Percentiles rank a stretch among this genome's conserved stretches.
Evolutionary conservation across 2,329 filamentous ascomycete genomes (phyloP).

Genomic region (Arthrobotrys iridis): DNA sequence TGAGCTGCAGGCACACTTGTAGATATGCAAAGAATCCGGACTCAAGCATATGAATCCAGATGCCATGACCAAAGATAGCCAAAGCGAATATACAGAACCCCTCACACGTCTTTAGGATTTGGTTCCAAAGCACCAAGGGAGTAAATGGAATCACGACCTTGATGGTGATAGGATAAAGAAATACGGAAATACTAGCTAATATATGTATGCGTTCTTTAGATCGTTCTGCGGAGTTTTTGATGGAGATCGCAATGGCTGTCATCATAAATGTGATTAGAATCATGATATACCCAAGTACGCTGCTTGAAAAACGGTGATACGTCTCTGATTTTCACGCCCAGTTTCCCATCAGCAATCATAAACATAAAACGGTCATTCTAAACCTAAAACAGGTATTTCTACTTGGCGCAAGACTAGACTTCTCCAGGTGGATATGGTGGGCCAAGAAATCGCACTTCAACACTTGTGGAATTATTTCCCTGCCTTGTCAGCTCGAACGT

Average conservation of each 20-base stretch:
- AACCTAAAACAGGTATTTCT: constrained; percentile 18
- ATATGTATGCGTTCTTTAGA: too few relatives aligned
- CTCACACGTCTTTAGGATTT: too few relatives aligned
- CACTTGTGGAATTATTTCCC: constrained; percentile 3
- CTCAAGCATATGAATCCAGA: too few relatives aligned
- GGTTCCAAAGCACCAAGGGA: too few relatives aligned
- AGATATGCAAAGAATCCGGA: too few relatives aligned
- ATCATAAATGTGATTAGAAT: constrained; percentile 26
- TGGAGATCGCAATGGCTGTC: constrained; percentile 27
- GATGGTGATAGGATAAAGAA: too few relatives aligned
- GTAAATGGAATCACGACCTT: too few relatives aligned
- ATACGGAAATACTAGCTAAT: too few relatives aligned
- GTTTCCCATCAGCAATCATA: constrained; percentile 37
- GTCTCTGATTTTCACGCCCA: constrained; percentile 3
- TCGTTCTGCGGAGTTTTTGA: background rate
- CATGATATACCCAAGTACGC: constrained; percentile 9
- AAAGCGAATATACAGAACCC: too few relatives aligned
- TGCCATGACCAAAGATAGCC: too few relatives aligned
- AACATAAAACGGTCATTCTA: constrained; percentile 44
- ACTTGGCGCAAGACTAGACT: background rate
- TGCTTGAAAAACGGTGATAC: constrained; percentile 28
- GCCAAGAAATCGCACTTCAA: constrained; percentile 12
- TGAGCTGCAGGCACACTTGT: too few relatives aligned
- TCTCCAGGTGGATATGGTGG: constrained; percentile 1
- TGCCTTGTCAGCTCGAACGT: constrained; percentile 1